Conservation (phyloP, 2,329 filamentous ascomycete genomes). For the Verticillium alfalfae region DNA sequence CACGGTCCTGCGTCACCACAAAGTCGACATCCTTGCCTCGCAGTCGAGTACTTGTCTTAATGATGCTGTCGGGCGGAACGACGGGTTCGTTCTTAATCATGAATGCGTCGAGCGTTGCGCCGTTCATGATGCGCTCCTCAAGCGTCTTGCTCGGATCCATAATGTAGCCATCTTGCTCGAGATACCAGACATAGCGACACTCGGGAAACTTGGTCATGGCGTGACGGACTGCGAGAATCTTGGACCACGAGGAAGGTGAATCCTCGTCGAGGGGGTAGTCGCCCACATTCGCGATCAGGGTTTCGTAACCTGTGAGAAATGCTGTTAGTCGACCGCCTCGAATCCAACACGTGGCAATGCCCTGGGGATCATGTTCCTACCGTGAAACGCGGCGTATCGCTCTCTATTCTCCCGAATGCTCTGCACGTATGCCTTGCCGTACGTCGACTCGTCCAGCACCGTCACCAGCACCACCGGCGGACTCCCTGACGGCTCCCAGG, state of each 20-base stretch:
- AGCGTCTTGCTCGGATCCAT: slow-evolving; percentile 74
- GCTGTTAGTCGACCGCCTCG: slow-evolving; percentile 7
- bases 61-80: slow-evolving; percentile 93
- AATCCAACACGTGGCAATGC: neutral
- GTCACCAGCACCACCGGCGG: slow-evolving; percentile 76
- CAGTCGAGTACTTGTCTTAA: slow-evolving; percentile 86
- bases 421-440: slow-evolving; percentile 62
- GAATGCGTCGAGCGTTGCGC: slow-evolving; percentile 61
- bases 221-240: slow-evolving; percentile 82
- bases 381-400: slow-evolving; percentile 80
- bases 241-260: slow-evolving; percentile 56
- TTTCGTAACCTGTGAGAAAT: slow-evolving; percentile 64
- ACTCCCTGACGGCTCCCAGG: slow-evolving; percentile 40
- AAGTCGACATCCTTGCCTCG: slow-evolving; percentile 73
- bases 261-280: slow-evolving; percentile 65
- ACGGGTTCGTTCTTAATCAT: slow-evolving; percentile 86
- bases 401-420: slow-evolving; percentile 77
- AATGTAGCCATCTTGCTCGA: slow-evolving; percentile 80
- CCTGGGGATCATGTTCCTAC: slow-evolving; percentile 41
- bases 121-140: slow-evolving; percentile 64
- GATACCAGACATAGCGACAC: slow-evolving; percentile 77
- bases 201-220: slow-evolving; percentile 77
- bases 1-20: slow-evolving; percentile 77
- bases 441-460: slow-evolving; percentile 63
- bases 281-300: slow-evolving; percentile 72